Evolutionary conservation across 805 yeast genomes (phyloP).

Genomic region (Ogataea salicorniae): DNA sequence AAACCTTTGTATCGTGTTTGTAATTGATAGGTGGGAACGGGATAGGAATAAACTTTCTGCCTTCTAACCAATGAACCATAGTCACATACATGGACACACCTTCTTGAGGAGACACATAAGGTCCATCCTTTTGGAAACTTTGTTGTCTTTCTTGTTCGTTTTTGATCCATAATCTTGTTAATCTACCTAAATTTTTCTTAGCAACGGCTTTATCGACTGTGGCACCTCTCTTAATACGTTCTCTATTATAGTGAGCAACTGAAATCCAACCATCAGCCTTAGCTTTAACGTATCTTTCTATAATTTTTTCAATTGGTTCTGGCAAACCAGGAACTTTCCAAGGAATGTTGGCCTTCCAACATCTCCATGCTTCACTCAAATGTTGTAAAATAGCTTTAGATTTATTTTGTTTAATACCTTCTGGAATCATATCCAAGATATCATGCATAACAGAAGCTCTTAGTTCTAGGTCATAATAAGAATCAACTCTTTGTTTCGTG

Average conservation of each 20-base stretch:
- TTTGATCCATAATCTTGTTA: slow-evolving; percentile 89
- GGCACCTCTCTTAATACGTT: slow-evolving; percentile 81
- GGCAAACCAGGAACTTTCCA: slow-evolving; percentile 98
- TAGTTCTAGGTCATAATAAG: slow-evolving; percentile 88
- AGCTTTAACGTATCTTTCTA: slow-evolving; percentile 84
- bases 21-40: slow-evolving; percentile 92
- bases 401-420: slow-evolving; percentile 81
- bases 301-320: slow-evolving; percentile 78
- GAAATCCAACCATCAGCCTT: slow-evolving; percentile 97
- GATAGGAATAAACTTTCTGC: slow-evolving; percentile 76
- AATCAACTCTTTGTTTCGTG: slow-evolving; percentile 93
- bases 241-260: slow-evolving; percentile 89
- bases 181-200: slow-evolving; percentile 85
- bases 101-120: slow-evolving; percentile 77
- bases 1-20: slow-evolving; percentile 86
- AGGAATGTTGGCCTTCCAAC: slow-evolving; percentile 98
- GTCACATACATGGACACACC: slow-evolving; percentile 84
- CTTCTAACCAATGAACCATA: slow-evolving; percentile 88
- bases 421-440: slow-evolving; percentile 95
- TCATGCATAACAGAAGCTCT: slow-evolving; percentile 95
- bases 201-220: slow-evolving; percentile 93
- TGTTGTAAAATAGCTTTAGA: slow-evolving; percentile 88
- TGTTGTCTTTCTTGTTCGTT: slow-evolving; percentile 87
- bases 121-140: slow-evolving; percentile 77
- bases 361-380: slow-evolving; percentile 97